A percentile compares a stretch with the other conserved stretches of the same genome.
Evolutionary conservation across 2,329 filamentous ascomycete species (phyloP).

Genomic region (Triangularia setosa): DNA sequence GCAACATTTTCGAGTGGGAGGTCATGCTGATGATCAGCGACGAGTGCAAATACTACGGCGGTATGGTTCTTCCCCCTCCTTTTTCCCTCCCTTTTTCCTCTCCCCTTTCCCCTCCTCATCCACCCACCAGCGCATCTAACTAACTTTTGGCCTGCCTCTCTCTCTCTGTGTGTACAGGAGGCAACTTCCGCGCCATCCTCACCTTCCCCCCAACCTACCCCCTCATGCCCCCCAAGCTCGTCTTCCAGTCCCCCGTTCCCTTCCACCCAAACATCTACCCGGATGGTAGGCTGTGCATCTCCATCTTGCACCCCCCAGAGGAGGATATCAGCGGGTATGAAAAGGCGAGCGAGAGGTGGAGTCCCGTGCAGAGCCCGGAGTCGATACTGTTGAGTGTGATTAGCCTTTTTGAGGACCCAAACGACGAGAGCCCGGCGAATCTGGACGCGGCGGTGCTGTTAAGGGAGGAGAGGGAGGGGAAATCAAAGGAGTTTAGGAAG

Average conservation of each 20-base stretch:
- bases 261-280: constrained; percentile 96
- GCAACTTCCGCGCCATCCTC: constrained; percentile 84
- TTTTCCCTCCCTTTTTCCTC: neutral
- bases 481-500: constrained; percentile 69
- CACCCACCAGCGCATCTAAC: neutral
- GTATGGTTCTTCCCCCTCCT: constrained; percentile 45
- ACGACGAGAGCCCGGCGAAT: constrained; percentile 93
- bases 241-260: constrained; percentile 74
- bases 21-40: constrained; percentile 98
- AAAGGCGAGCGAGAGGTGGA: constrained; percentile 84
- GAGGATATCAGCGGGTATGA: constrained; percentile 96
- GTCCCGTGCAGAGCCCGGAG: constrained; percentile 89
- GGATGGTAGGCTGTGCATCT: constrained; percentile 88
- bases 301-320: constrained; percentile 90
- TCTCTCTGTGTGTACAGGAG: constrained; percentile 58
- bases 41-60: constrained; percentile 89
- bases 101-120: constrained; percentile 4
- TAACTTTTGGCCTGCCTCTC: too few species aligned
- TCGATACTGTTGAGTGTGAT: constrained; percentile 91
- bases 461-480: constrained; percentile 67
- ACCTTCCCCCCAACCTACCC: constrained; percentile 84
- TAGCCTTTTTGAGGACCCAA: constrained; percentile 85
- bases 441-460: constrained; percentile 87
- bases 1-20: constrained; percentile 95
- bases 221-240: constrained; percentile 80